Base-by-base conservation (phyloP, 176 grass and related monocot genomes). In the Tuctoria greenei region DNA sequence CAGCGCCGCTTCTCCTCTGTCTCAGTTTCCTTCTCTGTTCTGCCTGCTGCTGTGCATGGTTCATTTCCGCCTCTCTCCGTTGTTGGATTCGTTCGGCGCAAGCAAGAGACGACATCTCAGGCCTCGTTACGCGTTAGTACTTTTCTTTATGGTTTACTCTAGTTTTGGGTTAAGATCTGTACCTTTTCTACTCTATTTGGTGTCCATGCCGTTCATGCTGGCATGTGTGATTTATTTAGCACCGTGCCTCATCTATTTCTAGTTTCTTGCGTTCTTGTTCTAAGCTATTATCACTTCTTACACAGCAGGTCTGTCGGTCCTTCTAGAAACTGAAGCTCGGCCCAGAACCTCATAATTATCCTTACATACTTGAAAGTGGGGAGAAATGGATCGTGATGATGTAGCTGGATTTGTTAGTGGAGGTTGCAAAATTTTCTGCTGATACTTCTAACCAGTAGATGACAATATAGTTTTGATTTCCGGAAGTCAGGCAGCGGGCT, bases 401-500 rank as follows among this genome's bases (percentile, higher is more conserved):
- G 81, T 85, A 72, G 64, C 73, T 12, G 91, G 91, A 31, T 90
- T 93, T 76, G 91, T 90, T 69, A 93, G 91, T 59, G 91, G 91
- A 85, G 91, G 91, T 82, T 90, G 91, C 78, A 26, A 42, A 35
- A 60, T 72, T 61, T 60, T 18, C 49, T 82, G 45, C 64, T 17
- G 72, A 81, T 64, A 57, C 52, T 85, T 83, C 77, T 93, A 84
- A 85, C 73, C 47, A 74, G 41, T 76, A 64, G 27, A 80, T 61
- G 82, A 64, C 62, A 69, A 36, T 81, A 80, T 44, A 88, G 23
- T 68, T 78, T 59, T 61, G 28, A 81, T 82, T 80, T 79, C 76
- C 64, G 74, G 82, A 82, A 83, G 77, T 74, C 85, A 93, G 87
- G 72, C 71, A 72, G 62, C 66, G 46, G 76, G 73, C 82, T 79